Evolutionary conservation across 2,329 filamentous ascomycete species (phyloP).

Genomic region (Monilinia aucupariae): DNA sequence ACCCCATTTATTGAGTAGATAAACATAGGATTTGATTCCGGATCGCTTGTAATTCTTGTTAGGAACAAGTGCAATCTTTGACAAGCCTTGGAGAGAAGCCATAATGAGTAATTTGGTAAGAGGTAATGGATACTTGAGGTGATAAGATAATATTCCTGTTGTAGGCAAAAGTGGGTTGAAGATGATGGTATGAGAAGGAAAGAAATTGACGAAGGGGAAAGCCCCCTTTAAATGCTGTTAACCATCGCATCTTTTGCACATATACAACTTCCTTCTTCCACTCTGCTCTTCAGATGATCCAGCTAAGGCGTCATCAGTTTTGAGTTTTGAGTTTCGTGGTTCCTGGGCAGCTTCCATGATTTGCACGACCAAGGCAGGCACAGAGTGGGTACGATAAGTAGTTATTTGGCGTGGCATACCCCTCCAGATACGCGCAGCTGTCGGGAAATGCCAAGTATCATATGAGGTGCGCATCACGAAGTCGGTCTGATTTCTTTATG

Average conservation of each 20-base stretch:
- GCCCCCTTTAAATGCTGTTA: conserved; percentile 6
- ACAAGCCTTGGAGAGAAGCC: conserved; percentile 31
- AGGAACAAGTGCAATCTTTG: conserved; percentile 46
- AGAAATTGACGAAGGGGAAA: neutral
- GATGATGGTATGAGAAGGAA: neutral
- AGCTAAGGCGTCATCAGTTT: conserved; percentile 10
- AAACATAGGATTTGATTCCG: conserved; percentile 59
- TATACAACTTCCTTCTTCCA: neutral
- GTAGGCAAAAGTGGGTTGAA: neutral
- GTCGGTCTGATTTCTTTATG: neutral
- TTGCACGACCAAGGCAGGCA: conserved; percentile 9
- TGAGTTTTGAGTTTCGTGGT: conserved; percentile 4
- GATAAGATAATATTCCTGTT: neutral
- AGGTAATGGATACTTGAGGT: neutral
- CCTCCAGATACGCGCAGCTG: neutral
- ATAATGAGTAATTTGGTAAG: conserved; percentile 22
- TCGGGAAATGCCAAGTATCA: conserved; percentile 1
- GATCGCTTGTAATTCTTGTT: conserved; percentile 55
- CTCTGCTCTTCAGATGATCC: conserved; percentile 1
- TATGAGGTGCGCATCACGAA: conserved; percentile 8
- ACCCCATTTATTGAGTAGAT: conserved; percentile 55
- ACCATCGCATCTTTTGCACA: neutral
- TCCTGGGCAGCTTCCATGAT: conserved; percentile 12
- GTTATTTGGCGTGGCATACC: neutral
- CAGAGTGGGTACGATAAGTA: conserved; percentile 13